phyloP scores from a whole-genome alignment of 2,329 filamentous ascomycete genomes.

The Diplocarpon rosae region DNA sequence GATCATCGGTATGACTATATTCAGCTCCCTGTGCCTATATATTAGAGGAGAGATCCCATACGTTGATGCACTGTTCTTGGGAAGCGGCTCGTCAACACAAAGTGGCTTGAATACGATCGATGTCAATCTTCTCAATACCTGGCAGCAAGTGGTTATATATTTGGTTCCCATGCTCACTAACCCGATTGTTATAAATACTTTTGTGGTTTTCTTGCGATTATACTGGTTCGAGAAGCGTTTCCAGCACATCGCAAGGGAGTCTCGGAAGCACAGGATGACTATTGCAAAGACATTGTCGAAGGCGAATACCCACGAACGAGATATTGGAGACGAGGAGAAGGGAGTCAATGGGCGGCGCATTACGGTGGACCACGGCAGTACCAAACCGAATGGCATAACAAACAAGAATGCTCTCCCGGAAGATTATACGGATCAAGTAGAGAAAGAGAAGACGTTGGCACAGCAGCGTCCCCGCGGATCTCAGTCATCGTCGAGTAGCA shows the following conservation, averaged over 20 bases:
- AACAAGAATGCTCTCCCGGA: conserved; percentile 45
- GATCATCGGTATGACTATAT: conserved; percentile 61
- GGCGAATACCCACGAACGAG: conserved; percentile 37
- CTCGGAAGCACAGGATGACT: conserved; percentile 52
- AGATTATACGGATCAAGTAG: conserved; percentile 7
- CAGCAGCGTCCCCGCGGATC: conserved; percentile 14
- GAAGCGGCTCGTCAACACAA: conserved; percentile 78
- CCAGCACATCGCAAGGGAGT: conserved; percentile 68
- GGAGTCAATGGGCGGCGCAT: conserved; percentile 59
- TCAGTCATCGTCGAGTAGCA: conserved; percentile 5
- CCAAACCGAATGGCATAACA: conserved; percentile 39
- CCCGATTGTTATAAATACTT: conserved; percentile 74
- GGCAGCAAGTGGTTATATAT: conserved; percentile 65
- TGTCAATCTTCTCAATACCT: conserved; percentile 55
- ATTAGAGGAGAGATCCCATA: conserved; percentile 54
- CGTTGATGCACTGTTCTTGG: conserved; percentile 82
- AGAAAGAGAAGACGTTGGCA: conserved; percentile 12
- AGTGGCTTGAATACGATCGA: conserved; percentile 80
- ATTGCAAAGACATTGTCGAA: conserved; percentile 50
- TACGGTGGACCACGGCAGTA: conserved; percentile 49
- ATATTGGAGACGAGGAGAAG: conserved; percentile 32
- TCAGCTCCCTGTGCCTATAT: conserved; percentile 71
- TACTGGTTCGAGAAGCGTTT: conserved; percentile 99
- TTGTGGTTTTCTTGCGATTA: conserved; percentile 81
- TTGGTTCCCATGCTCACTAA: conserved; percentile 63